Evolutionary conservation across 1,284 basidiomycete species (phyloP).

Genomic region (Fistulina hepatica): DNA sequence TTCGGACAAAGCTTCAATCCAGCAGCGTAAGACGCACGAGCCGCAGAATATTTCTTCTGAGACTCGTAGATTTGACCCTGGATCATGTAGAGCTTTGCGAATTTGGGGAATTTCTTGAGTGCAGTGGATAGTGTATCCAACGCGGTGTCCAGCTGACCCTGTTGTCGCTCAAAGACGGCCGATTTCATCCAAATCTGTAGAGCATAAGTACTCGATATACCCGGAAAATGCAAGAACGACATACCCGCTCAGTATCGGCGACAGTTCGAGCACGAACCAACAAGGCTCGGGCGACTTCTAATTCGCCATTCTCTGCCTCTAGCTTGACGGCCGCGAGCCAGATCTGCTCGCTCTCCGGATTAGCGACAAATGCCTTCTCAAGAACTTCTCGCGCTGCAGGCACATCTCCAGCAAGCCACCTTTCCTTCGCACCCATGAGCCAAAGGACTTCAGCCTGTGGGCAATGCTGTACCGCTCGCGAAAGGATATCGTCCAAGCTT

Average conservation of each 20-base stretch:
- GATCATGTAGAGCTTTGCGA: slow-evolving; percentile 92
- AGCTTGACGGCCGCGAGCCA: slow-evolving; percentile 96
- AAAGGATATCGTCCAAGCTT: slow-evolving; percentile 74
- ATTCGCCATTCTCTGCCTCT: slow-evolving; percentile 88
- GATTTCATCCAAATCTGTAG: slow-evolving; percentile 96
- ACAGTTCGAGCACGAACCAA: slow-evolving; percentile 82
- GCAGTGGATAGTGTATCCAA: slow-evolving; percentile 68
- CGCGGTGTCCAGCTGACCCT: slow-evolving; percentile 66
- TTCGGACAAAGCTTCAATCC: slow-evolving; percentile 81
- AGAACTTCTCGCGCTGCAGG: slow-evolving; percentile 80
- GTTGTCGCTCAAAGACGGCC: slow-evolving; percentile 87
- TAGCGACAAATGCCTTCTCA: slow-evolving; percentile 85
- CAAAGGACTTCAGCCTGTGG: slow-evolving; percentile 93
- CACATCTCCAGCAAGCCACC: slow-evolving; percentile 84
- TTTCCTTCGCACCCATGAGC: slow-evolving; percentile 96
- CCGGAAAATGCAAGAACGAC: slow-evolving; percentile 19
- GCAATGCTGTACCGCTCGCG: slow-evolving; percentile 77
- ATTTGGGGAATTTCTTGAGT: slow-evolving; percentile 73
- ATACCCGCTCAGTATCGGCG: slow-evolving; percentile 81
- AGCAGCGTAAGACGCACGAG: slow-evolving; percentile 68
- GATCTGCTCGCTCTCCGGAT: slow-evolving; percentile 93
- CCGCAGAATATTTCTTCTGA: slow-evolving; percentile 47
- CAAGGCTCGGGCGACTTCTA: slow-evolving; percentile 76
- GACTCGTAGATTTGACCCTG: slow-evolving; percentile 83
- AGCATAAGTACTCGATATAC: slow-evolving; percentile 7